Base-by-base conservation (phyloP, 108 stramenopile genomes). In the Aurantiochytrium sp. region DNA sequence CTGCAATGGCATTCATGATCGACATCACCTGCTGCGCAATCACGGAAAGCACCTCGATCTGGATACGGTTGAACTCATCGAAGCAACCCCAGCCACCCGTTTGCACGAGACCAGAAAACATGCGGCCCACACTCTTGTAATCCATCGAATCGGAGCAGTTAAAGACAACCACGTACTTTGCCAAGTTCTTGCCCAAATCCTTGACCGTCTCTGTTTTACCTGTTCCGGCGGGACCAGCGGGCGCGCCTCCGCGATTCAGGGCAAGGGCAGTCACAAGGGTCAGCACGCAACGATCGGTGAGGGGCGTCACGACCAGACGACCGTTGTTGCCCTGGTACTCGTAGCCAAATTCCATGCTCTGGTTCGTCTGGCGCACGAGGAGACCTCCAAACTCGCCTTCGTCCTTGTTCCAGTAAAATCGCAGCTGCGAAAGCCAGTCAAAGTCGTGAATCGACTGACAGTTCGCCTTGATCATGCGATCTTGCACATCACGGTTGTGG, bases 241-340 rank as follows among this genome's bases (percentile, higher is more conserved):
- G 95, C 51, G 94, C 94, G 49, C 95, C 95, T 4, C 95, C 95
- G 10, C 95, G 92, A 55, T 95, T 91, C 71, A 95, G 88, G 58
- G 91, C 93, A 93, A 94, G 93, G 3, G 95, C 95, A 21, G 95
- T 94, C 2, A 93, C 93, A 0, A 95, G 92, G 8, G 95, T 94
- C 18, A 95, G 91, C 19, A 95, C 94, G 72, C 94, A 94, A 21
- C 95, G 92, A 55, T 95, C 94, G 16, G 94, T 94, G 5, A 95
- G 91, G 42, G 95, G 94, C 16, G 95, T 95, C 44, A 95, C 93
- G 18, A 95, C 95, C 14, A 95, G 90, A 5, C 95, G 92, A 0
- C 95, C 94, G 88, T 95, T 95, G 93, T 95, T 95, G 28, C 94
- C 94, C 91, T 95, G 94, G 90, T 95, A 95, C 87, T 94, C 94